Base-by-base conservation (phyloP, 1,139 yeast species). In the Candida tetrigidarum region DNA sequence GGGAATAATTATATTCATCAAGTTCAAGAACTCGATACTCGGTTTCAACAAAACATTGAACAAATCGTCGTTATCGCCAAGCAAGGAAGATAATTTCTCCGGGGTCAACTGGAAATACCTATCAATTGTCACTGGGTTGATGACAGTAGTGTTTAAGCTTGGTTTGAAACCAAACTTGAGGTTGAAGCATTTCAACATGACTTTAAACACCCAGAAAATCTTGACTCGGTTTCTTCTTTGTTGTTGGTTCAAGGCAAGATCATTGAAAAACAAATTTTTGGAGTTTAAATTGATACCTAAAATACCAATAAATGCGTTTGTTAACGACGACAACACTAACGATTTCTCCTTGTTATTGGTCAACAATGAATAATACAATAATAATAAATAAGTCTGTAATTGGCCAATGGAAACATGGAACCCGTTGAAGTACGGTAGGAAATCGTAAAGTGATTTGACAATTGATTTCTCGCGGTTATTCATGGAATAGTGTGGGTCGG, bases 121-220 rank as follows among this genome's bases (percentile, higher is more conserved):
- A 40, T 74, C 80, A 36, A 75, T 75, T 1, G 80, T 75, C 11
- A 74, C 78, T 0, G 80, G 80, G 47, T 75, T 75, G 32, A 74
- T 74, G 10, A 74, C 78, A 0, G 80, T 74, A 5, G 79, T 74
- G 49, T 74, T 74, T 43, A 72, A 62, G 50, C 76, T 70, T 30
- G 80, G 80, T 49, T 74, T 72, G 49, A 74, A 70, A 1, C 81
- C 80, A 51, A 79, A 73, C 52, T 76, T 74, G 47, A 74, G 62
- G 47, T 80, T 76, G 50, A 79, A 74, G 46, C 82, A 71, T 54
- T 78, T 75, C 32, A 76, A 64, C 28, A 82, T 63, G 3, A 80
- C 78, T 49, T 77, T 77, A 55, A 76, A 80, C 18, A 77, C 79
- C 88, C 88, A 82, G 52, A 78, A 83, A 16, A 81, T 66, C 55